These are phyloP conservation scores for Trichoderma koningii DNA, from an alignment of 2,329 filamentous ascomycete species.

Conservation along the genomic window DNA sequence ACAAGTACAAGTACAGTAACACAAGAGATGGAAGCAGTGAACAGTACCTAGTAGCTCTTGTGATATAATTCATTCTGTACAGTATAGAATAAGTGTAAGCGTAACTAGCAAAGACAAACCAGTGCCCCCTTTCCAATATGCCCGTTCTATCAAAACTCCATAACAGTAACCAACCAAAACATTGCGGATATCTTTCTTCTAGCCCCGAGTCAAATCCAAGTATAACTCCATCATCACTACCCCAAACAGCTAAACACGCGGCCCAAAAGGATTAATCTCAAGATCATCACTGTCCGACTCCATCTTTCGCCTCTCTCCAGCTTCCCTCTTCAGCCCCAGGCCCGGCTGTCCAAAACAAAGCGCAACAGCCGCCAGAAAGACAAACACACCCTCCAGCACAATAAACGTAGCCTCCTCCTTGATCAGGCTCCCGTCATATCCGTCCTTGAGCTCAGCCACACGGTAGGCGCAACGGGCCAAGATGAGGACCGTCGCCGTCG, in stretches of 20 bases:
- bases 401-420: slow-evolving; percentile 56
- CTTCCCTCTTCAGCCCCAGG: slow-evolving; percentile 40
- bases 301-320: slow-evolving; percentile 19
- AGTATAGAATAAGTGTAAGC: too few species aligned
- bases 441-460: slow-evolving; percentile 65
- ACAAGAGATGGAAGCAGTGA: background rate
- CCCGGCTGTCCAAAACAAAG: slow-evolving; percentile 49
- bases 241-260: background rate
- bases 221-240: background rate
- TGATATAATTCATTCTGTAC: too few species aligned
- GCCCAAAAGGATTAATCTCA: background rate
- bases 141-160: background rate
- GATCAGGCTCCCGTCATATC: slow-evolving; percentile 60
- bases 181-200: background rate
- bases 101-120: too few species aligned
- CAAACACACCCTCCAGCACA: slow-evolving; percentile 51
- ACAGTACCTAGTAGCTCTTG: too few species aligned
- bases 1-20: background rate
- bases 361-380: slow-evolving; percentile 42
- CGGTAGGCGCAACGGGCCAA: slow-evolving; percentile 65
- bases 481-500: slow-evolving; percentile 58
- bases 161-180: background rate
- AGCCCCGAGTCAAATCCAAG: background rate
- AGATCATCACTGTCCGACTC: slow-evolving; percentile 34
- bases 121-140: background rate